phyloP scores from a whole-genome alignment of 2,329 filamentous ascomycete species.

The Aureobasidium namibiae region DNA sequence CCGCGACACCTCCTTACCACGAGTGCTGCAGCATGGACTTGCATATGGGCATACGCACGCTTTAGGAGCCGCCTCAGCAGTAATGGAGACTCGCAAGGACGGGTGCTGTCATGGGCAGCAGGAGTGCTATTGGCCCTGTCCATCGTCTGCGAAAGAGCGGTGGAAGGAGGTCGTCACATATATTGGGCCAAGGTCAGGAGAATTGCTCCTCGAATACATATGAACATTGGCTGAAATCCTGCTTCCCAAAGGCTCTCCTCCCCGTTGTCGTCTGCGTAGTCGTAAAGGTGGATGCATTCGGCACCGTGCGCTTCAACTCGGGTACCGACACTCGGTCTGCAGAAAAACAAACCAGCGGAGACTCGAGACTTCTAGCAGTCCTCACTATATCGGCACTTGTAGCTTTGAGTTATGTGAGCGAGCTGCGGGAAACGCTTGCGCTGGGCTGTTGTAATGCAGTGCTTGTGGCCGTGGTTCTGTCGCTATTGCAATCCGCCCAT shows the following conservation, averaged over 20 bases:
- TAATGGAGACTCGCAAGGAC: constrained; percentile 20
- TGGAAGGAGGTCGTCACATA: constrained; percentile 35
- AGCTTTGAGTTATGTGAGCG: constrained; percentile 27
- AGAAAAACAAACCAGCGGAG: constrained; percentile 19
- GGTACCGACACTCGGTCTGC: constrained; percentile 18
- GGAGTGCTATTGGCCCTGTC: constrained; percentile 35
- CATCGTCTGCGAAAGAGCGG: constrained; percentile 37
- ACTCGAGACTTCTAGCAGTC: constrained; percentile 26
- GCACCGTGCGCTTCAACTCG: constrained; percentile 18
- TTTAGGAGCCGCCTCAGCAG: constrained; percentile 16
- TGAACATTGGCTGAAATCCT: constrained; percentile 19
- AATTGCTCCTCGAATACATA: background rate
- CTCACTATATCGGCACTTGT: constrained; percentile 29
- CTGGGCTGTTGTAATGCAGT: constrained; percentile 36
- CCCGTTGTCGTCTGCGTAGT: constrained; percentile 21
- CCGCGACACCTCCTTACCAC: constrained; percentile 35
- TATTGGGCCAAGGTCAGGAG: constrained; percentile 37
- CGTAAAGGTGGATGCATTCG: constrained; percentile 16
- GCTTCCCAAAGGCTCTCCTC: constrained; percentile 20
- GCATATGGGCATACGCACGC: constrained; percentile 29
- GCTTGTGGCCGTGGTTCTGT: constrained; percentile 32
- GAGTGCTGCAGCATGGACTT: constrained; percentile 34
- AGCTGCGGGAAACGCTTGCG: constrained; percentile 27
- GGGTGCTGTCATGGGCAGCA: constrained; percentile 30
- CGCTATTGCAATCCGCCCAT: constrained; percentile 31